These are phyloP conservation scores for Fusarium zealandicum DNA, from an alignment of 2,329 filamentous ascomycete genomes.

Conservation along the genomic window DNA sequence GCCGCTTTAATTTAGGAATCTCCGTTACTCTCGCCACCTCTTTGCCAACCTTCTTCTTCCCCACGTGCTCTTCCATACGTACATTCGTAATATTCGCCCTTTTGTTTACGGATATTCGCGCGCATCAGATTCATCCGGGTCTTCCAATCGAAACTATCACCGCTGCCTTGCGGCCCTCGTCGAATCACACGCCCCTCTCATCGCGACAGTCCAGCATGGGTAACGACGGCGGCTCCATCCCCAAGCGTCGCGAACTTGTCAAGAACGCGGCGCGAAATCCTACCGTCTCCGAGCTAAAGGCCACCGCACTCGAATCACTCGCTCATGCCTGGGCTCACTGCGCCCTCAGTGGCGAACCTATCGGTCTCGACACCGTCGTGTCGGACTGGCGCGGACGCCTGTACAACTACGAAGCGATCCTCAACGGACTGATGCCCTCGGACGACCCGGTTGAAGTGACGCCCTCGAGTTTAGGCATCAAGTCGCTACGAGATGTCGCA, in stretches of 20 bases:
- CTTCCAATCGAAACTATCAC: background rate
- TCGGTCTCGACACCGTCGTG: constrained; percentile 75
- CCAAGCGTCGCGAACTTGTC: constrained; percentile 93
- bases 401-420: constrained; percentile 93
- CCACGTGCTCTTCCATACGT: background rate
- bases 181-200: background rate
- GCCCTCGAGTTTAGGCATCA: constrained; percentile 67
- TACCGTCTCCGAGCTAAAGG: constrained; percentile 86
- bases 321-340: constrained; percentile 88
- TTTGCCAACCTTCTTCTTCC: constrained; percentile 1
- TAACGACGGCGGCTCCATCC: constrained; percentile 97
- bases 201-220: constrained; percentile 70
- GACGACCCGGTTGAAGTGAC: constrained; percentile 63
- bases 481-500: constrained; percentile 83
- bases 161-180: background rate
- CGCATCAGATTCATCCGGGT: background rate
- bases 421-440: constrained; percentile 65
- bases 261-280: constrained; percentile 87
- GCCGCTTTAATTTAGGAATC: constrained; percentile 32
- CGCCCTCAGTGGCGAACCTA: constrained; percentile 79
- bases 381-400: constrained; percentile 84
- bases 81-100: background rate
- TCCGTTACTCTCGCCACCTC: constrained; percentile 5
- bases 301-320: constrained; percentile 83
- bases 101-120: background rate